Evolutionary conservation across 768 basidiomycete species (phyloP).

Genomic region (Serendipita sp.): DNA sequence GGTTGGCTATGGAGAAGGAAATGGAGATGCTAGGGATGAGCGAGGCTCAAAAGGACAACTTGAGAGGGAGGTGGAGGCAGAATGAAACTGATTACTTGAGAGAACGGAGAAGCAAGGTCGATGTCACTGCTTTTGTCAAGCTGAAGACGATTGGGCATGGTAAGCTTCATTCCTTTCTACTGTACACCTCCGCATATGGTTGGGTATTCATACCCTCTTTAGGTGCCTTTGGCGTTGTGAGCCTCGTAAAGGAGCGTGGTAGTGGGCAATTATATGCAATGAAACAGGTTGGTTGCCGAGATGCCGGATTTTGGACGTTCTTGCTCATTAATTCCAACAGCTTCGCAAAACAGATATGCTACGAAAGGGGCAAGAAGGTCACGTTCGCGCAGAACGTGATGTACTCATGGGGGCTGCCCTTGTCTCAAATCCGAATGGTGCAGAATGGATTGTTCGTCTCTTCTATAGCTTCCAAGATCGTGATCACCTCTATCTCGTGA

Average conservation of each 20-base stretch:
- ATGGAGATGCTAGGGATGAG: constrained; percentile 57
- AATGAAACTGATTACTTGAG: constrained; percentile 86
- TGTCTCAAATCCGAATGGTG: constrained; percentile 51
- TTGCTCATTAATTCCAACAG: constrained; percentile 21
- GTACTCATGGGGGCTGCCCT: constrained; percentile 79
- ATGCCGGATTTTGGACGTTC: constrained; percentile 11
- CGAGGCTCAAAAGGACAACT: constrained; percentile 49
- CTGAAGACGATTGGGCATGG: constrained; percentile 93
- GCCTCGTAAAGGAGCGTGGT: constrained; percentile 68
- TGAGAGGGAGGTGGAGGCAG: constrained; percentile 61
- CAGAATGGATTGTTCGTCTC: constrained; percentile 88
- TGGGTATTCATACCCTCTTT: not conserved
- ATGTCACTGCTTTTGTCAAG: constrained; percentile 69
- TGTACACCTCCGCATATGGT: constrained; percentile 7
- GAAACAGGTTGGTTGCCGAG: constrained; percentile 59
- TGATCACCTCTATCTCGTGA: constrained; percentile 85
- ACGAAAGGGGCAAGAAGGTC: constrained; percentile 92
- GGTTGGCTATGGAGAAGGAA: constrained; percentile 74
- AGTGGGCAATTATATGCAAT: constrained; percentile 79
- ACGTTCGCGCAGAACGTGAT: constrained; percentile 90
- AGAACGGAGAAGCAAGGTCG: constrained; percentile 65
- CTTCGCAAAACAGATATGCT: constrained; percentile 84
- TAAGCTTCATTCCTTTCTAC: constrained; percentile 19
- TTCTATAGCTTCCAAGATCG: constrained; percentile 91
- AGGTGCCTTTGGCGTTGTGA: constrained; percentile 95